phyloP scores from a whole-genome alignment of 2,329 filamentous ascomycete genomes.

The Ceratocystis albifundus region DNA sequence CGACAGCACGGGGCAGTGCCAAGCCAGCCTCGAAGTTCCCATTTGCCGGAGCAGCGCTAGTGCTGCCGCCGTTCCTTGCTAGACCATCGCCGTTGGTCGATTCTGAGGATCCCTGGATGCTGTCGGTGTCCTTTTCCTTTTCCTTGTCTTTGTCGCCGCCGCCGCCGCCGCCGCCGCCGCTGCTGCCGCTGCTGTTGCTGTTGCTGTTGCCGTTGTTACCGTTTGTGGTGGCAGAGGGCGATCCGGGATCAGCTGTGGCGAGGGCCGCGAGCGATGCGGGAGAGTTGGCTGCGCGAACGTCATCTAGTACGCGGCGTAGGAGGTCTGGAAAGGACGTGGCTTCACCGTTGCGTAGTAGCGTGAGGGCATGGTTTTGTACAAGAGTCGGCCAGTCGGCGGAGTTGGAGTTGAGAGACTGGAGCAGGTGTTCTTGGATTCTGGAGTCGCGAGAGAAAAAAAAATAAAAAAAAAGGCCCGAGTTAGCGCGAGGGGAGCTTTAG shows the following conservation, averaged over 20 bases:
- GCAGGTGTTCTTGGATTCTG: conserved; percentile 54
- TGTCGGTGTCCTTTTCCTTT: background rate
- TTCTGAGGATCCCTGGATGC: conserved; percentile 3
- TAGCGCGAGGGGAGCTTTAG: too few species aligned
- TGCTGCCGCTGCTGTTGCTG: too few species aligned
- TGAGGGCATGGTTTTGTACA: conserved; percentile 48
- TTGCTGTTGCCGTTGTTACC: conserved; percentile 23
- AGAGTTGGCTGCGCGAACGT: conserved; percentile 44
- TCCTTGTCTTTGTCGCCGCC: conserved; percentile 25
- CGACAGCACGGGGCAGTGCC: conserved; percentile 47
- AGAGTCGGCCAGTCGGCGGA: conserved; percentile 50
- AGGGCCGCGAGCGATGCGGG: conserved; percentile 14
- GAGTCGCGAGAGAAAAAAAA: too few species aligned
- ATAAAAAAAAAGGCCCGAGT: too few species aligned
- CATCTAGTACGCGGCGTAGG: conserved; percentile 48
- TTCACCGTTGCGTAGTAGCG: conserved; percentile 49
- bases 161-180: too few species aligned
- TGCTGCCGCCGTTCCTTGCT: conserved; percentile 28
- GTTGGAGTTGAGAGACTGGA: conserved; percentile 50
- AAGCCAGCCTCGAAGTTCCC: conserved; percentile 30
- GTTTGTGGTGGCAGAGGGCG: conserved; percentile 24
- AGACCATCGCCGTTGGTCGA: background rate
- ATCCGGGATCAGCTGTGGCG: conserved; percentile 24
- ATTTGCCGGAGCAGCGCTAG: conserved; percentile 25
- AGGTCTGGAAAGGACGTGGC: conserved; percentile 50